Evolutionary conservation across 768 basidiomycete species (phyloP), one percentile per base, ranked within the genome.

Genomic region (Lentinula boryana): DNA sequence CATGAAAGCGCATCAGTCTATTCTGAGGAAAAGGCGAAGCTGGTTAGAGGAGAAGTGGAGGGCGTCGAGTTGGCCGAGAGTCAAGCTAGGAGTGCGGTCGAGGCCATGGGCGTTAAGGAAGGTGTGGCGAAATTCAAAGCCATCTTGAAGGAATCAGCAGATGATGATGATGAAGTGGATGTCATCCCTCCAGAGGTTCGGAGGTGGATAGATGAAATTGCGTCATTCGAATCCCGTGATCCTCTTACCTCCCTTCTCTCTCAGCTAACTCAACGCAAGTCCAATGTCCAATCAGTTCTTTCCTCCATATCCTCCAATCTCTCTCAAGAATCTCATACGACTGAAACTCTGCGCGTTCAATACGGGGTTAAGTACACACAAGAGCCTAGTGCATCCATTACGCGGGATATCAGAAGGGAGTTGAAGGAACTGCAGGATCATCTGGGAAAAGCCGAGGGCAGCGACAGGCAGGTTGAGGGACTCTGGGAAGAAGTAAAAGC

Each of bases 11-110:
- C 96, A 13, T 91, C 89, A 61, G 87, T 99, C 13, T 99, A 99
- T 72, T 96, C 94, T 0, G 97, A 99, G 72, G 97, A 99, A 75
- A 98, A 98, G 76, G 97, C 96, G 21, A 98, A 99, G 73, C 70
- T 92, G 31, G 93, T 95, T 7, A 81, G 97, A 43, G 84, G 79
- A 5, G 95, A 98, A 71, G 91, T 89, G 7, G 96, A 98, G 77
- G 84, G 86, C 56, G 88, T 86, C 0, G 95, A 98, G 63, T 76
- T 84, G 23, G 87, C 89, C 0, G 94, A 97, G 68, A 88, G 80
- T 5, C 92, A 95, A 71, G 82, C 84, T 36, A 77, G 84, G 64
- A 90, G 90, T 51, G 85, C 86, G 23, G 71, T 98, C 56, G 95
- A 96, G 52, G 85, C 86, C 32, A 77, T 95, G 63, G 91, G 91